Evolutionary conservation across 441 rosid species (phyloP), one percentile per base, ranked within the genome.

Genomic region (Croton setiger): DNA sequence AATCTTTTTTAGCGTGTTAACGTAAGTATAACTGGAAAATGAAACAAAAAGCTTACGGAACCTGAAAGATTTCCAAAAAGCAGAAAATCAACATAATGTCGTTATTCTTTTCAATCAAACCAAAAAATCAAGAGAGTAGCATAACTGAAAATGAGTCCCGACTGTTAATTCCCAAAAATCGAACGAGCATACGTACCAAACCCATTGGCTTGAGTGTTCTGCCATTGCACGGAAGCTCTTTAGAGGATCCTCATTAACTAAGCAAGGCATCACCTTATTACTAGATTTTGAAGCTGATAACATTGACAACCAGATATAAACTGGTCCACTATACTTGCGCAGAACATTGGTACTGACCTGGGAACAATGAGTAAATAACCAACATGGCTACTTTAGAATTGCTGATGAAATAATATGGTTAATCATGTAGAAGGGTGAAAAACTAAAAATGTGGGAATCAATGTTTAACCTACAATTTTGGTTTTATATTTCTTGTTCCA

Each of bases 131-230:
- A n/a, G 37, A 23, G 8, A 18, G 7, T 27, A 4, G 18, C 6
- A 65, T 44, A 49, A 44, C 47, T 39, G 5, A 27, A 56, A 35
- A 36, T 3, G 47, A 48, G 35, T 23, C 31, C 37, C 6, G 2
- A 27, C 15, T 11, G 2, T 67, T 39, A 23, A 1, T n/a, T 55
- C 43, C 14, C 1, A 31, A 27, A 37, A 51, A 33, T 7, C 51
- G 23, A 51, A 18, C 37, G 41, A 23, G 44, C 57, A 72, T 5
- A 33, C 84, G 14, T 85, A 94, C 97, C 93, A 88, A 74, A 91
- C 82, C 98, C 98, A 91, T 58, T 87, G 93, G 86, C 93, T 89
- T 4, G 72, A 80, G 79, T 88, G 93, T 57, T 85, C 85, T 20
- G 91, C 82, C 96, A 87, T 87, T 60, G 96, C 96, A 51, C 36